Evolutionary conservation across 2,329 filamentous ascomycete genomes (phyloP), one percentile per base, ranked within the genome.

Genomic region (Verticillium nonalfalfae): DNA sequence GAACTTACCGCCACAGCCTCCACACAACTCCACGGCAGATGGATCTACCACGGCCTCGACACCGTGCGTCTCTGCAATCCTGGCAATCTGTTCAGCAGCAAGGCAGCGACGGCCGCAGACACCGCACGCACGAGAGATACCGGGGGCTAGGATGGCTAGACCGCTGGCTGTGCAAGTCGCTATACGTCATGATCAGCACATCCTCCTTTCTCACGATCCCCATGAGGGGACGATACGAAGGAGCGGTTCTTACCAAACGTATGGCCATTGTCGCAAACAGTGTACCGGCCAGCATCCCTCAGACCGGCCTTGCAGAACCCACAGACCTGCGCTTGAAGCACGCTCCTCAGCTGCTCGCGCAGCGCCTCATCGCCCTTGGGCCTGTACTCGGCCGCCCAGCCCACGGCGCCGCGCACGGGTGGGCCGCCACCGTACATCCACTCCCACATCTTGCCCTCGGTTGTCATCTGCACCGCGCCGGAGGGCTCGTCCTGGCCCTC

Each of bases 341-440:
- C 69, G 0, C 69, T 63, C n/a, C 62, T 66, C 61, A 84, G 81
- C 21, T 78, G 72, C 14, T 71, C 70, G 15, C 70, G 70, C 11
- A 82, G 57, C 0, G 69, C 63, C 2, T 66, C 59, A 5, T 59
- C 59, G 39, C 39, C 58, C 18, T 45, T 39, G 13, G 61, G 58
- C 21, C 60, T 59, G 15, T 39, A 50, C 4, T 52, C 58, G 4
- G 60, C 58, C 1, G 63, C 64, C 2, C 7, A 60, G 14, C 60
- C 59, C 31, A 67, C 62, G 7, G 66, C 73, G 4, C 79, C 81
- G 0, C 77, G 73, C 2, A 84, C 78, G 1, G 76, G 73, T 0
- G 75, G 72, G 0, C 80, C 81, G n/a, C 73, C 73, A 18, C 81
- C 83, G 66, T 86, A 86, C 79, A 86, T 83, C 78, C 81, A 84